A percentile compares a stretch with the other conserved stretches of the same genome.
These are phyloP conservation scores for Leccinum imitatum DNA, from an alignment of 768 basidiomycete species.

Conservation along the genomic window DNA sequence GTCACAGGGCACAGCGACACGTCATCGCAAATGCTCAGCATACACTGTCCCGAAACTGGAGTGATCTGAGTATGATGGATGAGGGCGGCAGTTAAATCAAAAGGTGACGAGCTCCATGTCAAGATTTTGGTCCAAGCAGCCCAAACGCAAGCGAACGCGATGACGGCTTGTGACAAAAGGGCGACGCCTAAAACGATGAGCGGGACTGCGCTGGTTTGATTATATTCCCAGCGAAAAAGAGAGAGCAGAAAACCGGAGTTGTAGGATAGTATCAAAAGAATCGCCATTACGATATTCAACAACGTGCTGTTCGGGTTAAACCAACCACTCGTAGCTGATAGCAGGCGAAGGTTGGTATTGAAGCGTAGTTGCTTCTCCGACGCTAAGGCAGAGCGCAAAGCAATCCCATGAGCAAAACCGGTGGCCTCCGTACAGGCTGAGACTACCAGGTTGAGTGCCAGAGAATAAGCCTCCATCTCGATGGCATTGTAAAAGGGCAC, in stretches of 20 bases:
- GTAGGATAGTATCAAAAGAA: slow-evolving; percentile 31
- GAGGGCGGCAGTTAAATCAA: slow-evolving; percentile 32
- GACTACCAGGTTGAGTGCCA: slow-evolving; percentile 29
- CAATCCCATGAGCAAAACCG: slow-evolving; percentile 28
- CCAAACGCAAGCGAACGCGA: slow-evolving; percentile 26
- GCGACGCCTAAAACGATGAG: slow-evolving; percentile 28
- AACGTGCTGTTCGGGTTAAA: slow-evolving; percentile 25
- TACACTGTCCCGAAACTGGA: slow-evolving; percentile 22
- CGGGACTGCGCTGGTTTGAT: slow-evolving; percentile 14
- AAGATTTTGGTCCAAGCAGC: slow-evolving; percentile 19
- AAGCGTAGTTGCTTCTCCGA: slow-evolving; percentile 25
- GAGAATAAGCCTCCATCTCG: slow-evolving; percentile 20
- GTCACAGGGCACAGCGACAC: slow-evolving; percentile 7
- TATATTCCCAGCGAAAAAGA: too few species aligned
- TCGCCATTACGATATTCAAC: slow-evolving; percentile 23
- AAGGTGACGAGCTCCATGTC: slow-evolving; percentile 35
- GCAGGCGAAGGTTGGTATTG: slow-evolving; percentile 32
- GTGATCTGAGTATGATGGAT: slow-evolving; percentile 28
- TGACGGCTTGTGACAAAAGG: slow-evolving; percentile 25
- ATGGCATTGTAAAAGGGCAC: slow-evolving; percentile 10
- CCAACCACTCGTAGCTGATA: slow-evolving; percentile 21
- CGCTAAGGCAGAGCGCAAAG: slow-evolving; percentile 28
- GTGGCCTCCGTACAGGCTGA: slow-evolving; percentile 29
- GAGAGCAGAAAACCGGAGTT: slow-evolving; percentile 20
- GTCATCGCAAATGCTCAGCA: slow-evolving; percentile 21